Conservation (phyloP, 257 asterid species). For the Scutellaria galericulata region DNA sequence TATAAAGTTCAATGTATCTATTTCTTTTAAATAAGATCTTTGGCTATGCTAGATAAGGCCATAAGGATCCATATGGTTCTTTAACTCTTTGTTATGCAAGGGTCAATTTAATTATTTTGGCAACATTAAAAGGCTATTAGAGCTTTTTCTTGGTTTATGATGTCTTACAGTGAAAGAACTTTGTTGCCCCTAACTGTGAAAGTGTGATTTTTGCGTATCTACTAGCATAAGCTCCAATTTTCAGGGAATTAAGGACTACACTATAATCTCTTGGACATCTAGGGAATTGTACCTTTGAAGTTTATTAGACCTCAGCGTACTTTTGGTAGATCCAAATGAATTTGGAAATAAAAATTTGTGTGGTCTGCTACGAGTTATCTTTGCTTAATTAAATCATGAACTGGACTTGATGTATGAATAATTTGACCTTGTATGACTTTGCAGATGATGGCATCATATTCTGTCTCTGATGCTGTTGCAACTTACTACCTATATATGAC, state of each 20-base stretch:
- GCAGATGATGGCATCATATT: constrained; percentile 99
- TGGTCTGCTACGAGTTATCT: neutral
- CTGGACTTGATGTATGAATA: constrained; percentile 9
- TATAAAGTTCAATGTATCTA: constrained; percentile 21
- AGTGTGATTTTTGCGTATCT: constrained; percentile 14
- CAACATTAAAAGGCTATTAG: constrained; percentile 13
- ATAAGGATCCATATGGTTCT: neutral
- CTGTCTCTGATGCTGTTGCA: constrained; percentile 99
- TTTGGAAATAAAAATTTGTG: neutral
- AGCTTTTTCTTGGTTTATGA: constrained; percentile 16
- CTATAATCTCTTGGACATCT: constrained; percentile 17
- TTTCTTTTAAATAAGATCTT: constrained; percentile 5
- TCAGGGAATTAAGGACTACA: constrained; percentile 9
- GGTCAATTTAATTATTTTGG: neutral
- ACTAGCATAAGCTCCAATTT: constrained; percentile 2
- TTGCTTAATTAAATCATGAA: constrained; percentile 2
- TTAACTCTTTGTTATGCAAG: neutral
- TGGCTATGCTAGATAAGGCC: neutral
- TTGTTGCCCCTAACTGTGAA: neutral
- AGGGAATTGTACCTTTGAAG: constrained; percentile 1
- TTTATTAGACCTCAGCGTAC: constrained; percentile 26
- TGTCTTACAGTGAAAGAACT: too few species aligned
- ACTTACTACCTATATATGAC: constrained; percentile 98
- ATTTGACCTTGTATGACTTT: constrained; percentile 36
- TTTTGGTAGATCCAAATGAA: neutral